Base-by-base conservation (phyloP, 306 rosid species). In the Begonia fuchsioides region DNA sequence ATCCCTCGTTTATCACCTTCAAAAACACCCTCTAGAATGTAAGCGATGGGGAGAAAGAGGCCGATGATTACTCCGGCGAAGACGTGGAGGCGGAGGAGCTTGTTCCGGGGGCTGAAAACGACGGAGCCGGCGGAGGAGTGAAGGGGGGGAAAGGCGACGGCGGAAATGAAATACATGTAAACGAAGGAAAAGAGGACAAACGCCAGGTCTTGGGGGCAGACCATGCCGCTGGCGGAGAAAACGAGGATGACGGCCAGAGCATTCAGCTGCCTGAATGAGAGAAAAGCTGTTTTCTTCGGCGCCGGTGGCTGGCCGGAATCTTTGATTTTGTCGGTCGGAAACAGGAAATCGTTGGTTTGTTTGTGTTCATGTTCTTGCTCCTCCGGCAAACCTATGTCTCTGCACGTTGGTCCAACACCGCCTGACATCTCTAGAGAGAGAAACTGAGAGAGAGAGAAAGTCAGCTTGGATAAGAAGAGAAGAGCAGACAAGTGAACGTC, bases 1-100 rank as follows among this genome's bases (percentile, higher is more conserved):
- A 85, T 77, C 10, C 94, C 98, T 66, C 79, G 68, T 47, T 75
- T 75, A 60, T 92, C 96, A 19, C 90, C 87, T 15, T 75, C 79
- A 51, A 71, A 61, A 26, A 82, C 70, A 10, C 98, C 96, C 32
- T 79, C 72, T 0, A 77, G 51, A 50, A 92, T 79, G 41, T 92
- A 82, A 0, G 82, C 83, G 48, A 85, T 69, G 0, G 98, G 96
- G 3, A 75, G 76, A 40, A 64, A 62, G 0, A 92, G 87, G 32
- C 98, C 98, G 16, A 85, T 38, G 38, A 77, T 49, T 14, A 83
- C 93, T 0, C 66, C 93, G 0, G 62, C 3, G 1, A 58, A 32
- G 6, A 81, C 77, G 44, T 90, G 85, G 18, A 73, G 59, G n/a
- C 49, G 53, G 47, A 92, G 72, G 12, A 75, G 1, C 62, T 72